These are phyloP conservation scores for Trichoderma sp. DNA, from an alignment of 2,329 filamentous ascomycete species.

Conservation along the genomic window DNA sequence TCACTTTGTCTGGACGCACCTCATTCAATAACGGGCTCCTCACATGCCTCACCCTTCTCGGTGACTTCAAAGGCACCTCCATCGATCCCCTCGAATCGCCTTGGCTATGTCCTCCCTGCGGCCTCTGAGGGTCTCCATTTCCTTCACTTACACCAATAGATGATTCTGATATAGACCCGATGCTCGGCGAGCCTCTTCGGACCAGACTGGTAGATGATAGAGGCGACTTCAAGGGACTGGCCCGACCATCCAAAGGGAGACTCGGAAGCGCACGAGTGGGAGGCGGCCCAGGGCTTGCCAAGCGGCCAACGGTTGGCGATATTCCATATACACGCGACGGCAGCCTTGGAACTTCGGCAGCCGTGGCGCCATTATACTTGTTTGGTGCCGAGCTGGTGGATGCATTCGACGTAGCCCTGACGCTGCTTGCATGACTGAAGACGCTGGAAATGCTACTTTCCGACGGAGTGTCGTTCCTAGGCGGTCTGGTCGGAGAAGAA, in stretches of 20 bases:
- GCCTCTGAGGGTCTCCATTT: not conserved
- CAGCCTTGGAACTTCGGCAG: slow-evolving; percentile 13
- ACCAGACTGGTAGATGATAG: not conserved
- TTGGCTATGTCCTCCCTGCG: not conserved
- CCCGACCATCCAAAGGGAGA: slow-evolving; percentile 31
- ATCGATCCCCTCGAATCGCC: not conserved
- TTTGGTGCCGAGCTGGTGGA: not conserved
- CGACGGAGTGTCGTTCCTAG: not conserved
- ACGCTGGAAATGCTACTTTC: slow-evolving; percentile 14
- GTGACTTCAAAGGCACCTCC: slow-evolving; percentile 11
- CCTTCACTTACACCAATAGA: not conserved
- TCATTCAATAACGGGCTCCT: slow-evolving; percentile 35
- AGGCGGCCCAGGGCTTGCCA: slow-evolving; percentile 48
- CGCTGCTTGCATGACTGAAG: slow-evolving; percentile 4
- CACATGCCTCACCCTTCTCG: slow-evolving; percentile 27
- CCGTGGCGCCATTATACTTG: not conserved
- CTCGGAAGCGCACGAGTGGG: slow-evolving; percentile 50
- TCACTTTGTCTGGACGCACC: slow-evolving; percentile 30
- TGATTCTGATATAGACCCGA: not conserved
- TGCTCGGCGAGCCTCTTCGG: not conserved
- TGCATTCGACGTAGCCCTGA: not conserved
- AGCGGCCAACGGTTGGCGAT: slow-evolving; percentile 30
- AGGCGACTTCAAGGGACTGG: slow-evolving; percentile 30
- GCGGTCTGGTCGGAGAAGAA: not conserved
- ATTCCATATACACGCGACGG: slow-evolving; percentile 26